Evolutionary conservation across 345 rosid species (phyloP).

Genomic region (Euphorbia peplus): DNA sequence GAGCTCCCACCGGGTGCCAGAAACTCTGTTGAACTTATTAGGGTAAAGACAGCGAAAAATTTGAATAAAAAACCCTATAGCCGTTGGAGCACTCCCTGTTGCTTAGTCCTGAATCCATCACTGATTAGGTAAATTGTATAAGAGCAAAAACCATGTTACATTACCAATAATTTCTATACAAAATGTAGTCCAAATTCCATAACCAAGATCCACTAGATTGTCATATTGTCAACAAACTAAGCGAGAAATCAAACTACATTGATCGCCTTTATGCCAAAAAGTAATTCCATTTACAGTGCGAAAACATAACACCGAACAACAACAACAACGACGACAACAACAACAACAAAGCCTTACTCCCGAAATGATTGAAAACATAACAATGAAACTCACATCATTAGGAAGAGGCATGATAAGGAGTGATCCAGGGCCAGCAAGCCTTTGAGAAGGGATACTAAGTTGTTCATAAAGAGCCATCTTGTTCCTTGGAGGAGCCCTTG

Average conservation of each 20-base stretch:
- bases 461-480: conserved; percentile 80
- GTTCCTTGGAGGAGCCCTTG: conserved; percentile 71
- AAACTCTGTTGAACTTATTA: too few species aligned
- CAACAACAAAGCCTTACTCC: too few species aligned
- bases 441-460: conserved; percentile 55
- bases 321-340: too few species aligned
- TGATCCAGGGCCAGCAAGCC: conserved; percentile 35
- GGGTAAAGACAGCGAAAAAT: too few species aligned
- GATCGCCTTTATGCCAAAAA: neutral
- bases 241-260: conserved; percentile 6
- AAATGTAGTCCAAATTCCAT: neutral
- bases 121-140: neutral
- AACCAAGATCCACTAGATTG: conserved; percentile 3
- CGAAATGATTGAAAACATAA: neutral
- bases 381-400: conserved; percentile 34
- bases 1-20: too few species aligned
- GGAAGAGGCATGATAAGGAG: conserved; percentile 36
- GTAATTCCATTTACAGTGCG: too few species aligned
- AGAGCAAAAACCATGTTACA: neutral
- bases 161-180: neutral
- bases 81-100: too few species aligned
- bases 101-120: too few species aligned
- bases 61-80: too few species aligned
- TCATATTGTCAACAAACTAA: neutral
- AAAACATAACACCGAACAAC: too few species aligned